These are phyloP conservation scores for Colletotrichum sp. DNA, from an alignment of 2,329 filamentous ascomycete species.

Conservation along the genomic window DNA sequence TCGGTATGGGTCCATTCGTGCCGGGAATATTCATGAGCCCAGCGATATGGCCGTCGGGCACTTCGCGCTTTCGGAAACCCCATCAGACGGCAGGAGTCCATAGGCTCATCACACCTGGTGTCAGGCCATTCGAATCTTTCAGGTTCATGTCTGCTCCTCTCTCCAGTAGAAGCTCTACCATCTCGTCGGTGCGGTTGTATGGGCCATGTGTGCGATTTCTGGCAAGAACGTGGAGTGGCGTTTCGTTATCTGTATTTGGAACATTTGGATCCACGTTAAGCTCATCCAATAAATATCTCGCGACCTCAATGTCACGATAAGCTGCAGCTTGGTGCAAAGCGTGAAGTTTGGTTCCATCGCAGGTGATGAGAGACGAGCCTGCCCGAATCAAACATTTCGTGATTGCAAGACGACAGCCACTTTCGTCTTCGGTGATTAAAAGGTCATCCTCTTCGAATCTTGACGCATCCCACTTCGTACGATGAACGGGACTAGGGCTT, in stretches of 20 bases:
- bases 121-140: neutral
- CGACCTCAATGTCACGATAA: neutral
- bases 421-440: neutral
- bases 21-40: no score
- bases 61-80: no score
- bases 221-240: neutral
- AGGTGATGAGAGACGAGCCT: neutral
- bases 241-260: neutral
- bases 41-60: no score
- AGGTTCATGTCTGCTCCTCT: neutral
- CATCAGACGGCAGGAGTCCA: no score
- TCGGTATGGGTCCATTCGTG: no score
- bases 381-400: neutral
- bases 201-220: neutral
- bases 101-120: rapidly evolving
- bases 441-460: neutral
- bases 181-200: neutral
- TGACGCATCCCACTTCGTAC: neutral
- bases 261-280: neutral
- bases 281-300: neutral
- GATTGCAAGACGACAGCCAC: neutral
- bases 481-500: neutral
- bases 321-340: neutral
- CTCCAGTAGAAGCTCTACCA: neutral
- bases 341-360: neutral